Evolutionary conservation across 1,284 basidiomycete genomes (phyloP), one percentile per base, ranked within the genome.

Genomic region (Pseudomicrostroma phylloplanum): DNA sequence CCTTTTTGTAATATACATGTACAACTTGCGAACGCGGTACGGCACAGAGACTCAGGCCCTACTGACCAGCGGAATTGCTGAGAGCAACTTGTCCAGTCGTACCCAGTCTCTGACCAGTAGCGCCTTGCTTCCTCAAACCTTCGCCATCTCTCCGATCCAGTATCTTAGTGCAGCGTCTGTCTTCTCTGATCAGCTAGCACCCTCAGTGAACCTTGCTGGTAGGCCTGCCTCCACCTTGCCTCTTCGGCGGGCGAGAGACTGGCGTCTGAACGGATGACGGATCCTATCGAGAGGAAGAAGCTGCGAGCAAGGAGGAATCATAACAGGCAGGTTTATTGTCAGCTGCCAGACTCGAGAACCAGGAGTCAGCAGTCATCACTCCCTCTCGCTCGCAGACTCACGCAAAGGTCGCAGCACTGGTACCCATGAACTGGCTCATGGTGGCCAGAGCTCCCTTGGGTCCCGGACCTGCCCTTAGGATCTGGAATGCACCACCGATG

Each of bases 271-370:
- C 74, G 67, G 25, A 77, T 62, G 13, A 77, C 74, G 11, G 73
- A 71, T 55, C 74, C 74, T 61, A 77, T 75, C 25, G 72, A 71
- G 73, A 74, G 76, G 67, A 75, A 72, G 65, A 72, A 76, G 36
- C 39, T 43, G 26, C 43, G 7, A 39, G 17, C 30, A 6, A 9
- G 46, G n/a, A 23, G 23, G 39, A 17, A 36, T 36, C 9, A 4
- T 36, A 61, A 2, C 1, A 21, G 58, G 19, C 43, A n/a, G 9
- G 2, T 1, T 59, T 9, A n/a, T 25, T 2, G 39, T 12, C 58
- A 42, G 2, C 42, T 19, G 17, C 19, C 13, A 6, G 2, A 2
- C 8, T 56, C 42, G 15, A 17, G 30, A 59, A 23, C 8, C 36
- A 46, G 19, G 13, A 25, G 40, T 56, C 53, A 23, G 59, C 6